Base-by-base conservation (phyloP, 345 rosid genomes). In the Pugionium cornutum region DNA sequence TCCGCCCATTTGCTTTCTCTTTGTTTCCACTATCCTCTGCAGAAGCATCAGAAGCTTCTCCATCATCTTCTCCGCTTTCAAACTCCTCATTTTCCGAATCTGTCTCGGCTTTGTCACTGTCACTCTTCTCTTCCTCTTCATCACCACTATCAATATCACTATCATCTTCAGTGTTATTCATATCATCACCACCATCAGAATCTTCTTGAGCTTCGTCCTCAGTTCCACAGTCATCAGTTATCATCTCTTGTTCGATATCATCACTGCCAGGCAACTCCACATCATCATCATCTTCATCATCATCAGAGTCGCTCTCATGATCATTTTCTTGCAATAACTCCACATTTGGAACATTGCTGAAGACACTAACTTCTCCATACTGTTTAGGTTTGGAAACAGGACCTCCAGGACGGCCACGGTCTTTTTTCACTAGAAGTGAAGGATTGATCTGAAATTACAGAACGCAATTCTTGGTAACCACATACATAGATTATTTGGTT, bases 361-460 rank as follows among this genome's bases (percentile, higher is more conserved):
- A 81, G 64, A 85, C 86, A 77, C 58, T 60, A 52, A 64, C 82
- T 81, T 90, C 92, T 65, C 99, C 99, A 31, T 74, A 94, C 34
- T 90, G 92, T 83, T 74, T 94, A 34, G 97, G 96, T 79, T 78
- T 86, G 36, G 96, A 89, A 66, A 78, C 75, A 25, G 90, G 81
- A 63, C 88, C 82, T 64, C 50, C 68, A 11, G 89, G 90, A 45
- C 97, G 92, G 39, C 99, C 99, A 46, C 97, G 86, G 75, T 94
- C 99, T 79, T 94, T 94, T 78, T 90, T 94, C 69, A 86, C 82
- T 53, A 94, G 82, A 75, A 94, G 83, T 7, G 95, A 82, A 45
- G 99, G 99, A 67, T 92, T 90, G 62, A 94, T 68, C 99, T 94
- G 66, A 59, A 66, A 63, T 56, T 42, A 72, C 53, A 42, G 27